A percentile compares a stretch with the other conserved stretches of the same genome.
Conservation (phyloP, 805 yeast genomes). For the Wickerhamomyces subpelliculosus region DNA sequence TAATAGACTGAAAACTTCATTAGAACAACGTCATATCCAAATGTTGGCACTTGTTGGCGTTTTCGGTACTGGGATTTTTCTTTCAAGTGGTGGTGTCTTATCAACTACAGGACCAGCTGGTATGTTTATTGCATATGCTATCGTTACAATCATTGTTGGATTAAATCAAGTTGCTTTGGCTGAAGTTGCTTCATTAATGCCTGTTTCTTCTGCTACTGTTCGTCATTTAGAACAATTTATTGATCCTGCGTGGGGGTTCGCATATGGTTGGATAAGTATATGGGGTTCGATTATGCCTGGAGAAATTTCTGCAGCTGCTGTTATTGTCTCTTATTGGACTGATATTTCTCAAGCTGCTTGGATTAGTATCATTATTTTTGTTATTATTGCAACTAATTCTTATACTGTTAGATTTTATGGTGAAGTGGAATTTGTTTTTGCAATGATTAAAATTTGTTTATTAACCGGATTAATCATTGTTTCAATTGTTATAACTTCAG, state of each 20-base stretch:
- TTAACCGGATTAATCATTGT: conserved; percentile 52
- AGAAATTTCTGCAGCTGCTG: conserved; percentile 42
- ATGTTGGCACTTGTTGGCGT: conserved; percentile 44
- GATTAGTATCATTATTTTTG: conserved; percentile 35
- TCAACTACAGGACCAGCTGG: conserved; percentile 30
- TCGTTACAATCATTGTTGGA: conserved; percentile 32
- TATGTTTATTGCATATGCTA: conserved; percentile 25
- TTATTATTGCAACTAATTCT: conserved; percentile 28
- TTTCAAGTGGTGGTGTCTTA: conserved; percentile 33
- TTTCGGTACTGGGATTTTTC: conserved; percentile 37
- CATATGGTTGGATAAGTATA: conserved; percentile 39
- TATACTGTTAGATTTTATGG: conserved; percentile 38
- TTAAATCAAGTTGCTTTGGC: conserved; percentile 33
- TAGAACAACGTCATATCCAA: conserved; percentile 32
- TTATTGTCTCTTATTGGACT: conserved; percentile 39
- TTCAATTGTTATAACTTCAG: conserved; percentile 49
- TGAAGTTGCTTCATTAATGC: conserved; percentile 31
- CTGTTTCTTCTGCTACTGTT: conserved; percentile 29
- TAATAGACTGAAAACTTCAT: conserved; percentile 3
- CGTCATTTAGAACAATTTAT: conserved; percentile 31
- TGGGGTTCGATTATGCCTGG: conserved; percentile 34
- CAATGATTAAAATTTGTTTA: conserved; percentile 49
- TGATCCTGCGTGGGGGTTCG: conserved; percentile 40
- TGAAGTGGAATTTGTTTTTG: conserved; percentile 51
- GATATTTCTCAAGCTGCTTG: conserved; percentile 37